Evolutionary conservation across 805 yeast species (phyloP).

Genomic region (Torulaspora maleeae): DNA sequence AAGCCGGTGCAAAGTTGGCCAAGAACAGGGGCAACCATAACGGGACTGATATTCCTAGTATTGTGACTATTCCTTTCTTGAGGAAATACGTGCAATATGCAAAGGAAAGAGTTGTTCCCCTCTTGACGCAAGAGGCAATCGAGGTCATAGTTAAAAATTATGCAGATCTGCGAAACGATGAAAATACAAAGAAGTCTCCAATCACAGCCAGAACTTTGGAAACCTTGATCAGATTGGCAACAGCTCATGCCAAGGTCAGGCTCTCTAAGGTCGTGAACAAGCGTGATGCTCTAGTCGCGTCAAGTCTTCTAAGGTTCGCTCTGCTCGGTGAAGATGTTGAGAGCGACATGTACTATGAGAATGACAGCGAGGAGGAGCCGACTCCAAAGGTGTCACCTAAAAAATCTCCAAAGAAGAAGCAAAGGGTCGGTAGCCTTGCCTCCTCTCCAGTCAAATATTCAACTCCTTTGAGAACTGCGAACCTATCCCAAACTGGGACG

Average conservation of each 20-base stretch:
- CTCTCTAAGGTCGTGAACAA: constrained; percentile 68
- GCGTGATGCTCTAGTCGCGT: constrained; percentile 82
- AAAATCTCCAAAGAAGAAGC: constrained; percentile 36
- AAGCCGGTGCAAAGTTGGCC: constrained; percentile 64
- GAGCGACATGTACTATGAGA: constrained; percentile 21
- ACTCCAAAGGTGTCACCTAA: constrained; percentile 25
- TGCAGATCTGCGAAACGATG: constrained; percentile 76
- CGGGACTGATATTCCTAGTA: constrained; percentile 39
- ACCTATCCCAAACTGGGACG: constrained; percentile 8
- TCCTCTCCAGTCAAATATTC: constrained; percentile 21
- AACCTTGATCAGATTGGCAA: constrained; percentile 86
- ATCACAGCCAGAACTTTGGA: constrained; percentile 98
- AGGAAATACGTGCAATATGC: constrained; percentile 93
- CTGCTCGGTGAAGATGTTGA: constrained; percentile 48
- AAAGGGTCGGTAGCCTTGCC: constrained; percentile 17
- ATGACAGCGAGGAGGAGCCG: constrained; percentile 22
- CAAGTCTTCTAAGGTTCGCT: constrained; percentile 77
- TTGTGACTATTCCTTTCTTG: constrained; percentile 76
- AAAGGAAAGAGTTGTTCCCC: constrained; percentile 80
- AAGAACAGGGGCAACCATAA: constrained; percentile 34
- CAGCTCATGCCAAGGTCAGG: constrained; percentile 97
- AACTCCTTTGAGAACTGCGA: constrained; percentile 15
- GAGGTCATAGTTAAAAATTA: constrained; percentile 77
- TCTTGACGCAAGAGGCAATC: constrained; percentile 69
- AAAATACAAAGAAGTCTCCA: constrained; percentile 80